Evolutionary conservation across 805 yeast species (phyloP).

Genomic region (Nakazawaea molendinolei): DNA sequence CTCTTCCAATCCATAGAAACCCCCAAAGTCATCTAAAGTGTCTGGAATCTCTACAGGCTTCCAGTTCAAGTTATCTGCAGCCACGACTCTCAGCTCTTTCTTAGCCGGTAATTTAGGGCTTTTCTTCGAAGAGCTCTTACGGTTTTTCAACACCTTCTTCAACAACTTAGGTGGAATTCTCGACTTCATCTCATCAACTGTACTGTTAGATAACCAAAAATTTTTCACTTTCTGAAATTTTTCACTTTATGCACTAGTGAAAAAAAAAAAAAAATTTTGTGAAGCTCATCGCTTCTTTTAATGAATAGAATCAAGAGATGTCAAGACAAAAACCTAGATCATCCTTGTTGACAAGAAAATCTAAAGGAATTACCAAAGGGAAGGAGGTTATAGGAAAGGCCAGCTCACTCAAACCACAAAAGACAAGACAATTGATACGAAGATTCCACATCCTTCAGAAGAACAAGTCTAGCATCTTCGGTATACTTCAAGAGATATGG

Average conservation of each 20-base stretch:
- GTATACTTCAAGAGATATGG: slow-evolving; percentile 20
- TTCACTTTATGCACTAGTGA: not conserved
- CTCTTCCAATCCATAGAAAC: slow-evolving; percentile 90
- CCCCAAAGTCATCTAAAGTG: slow-evolving; percentile 79
- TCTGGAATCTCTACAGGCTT: slow-evolving; percentile 77
- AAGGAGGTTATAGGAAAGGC: slow-evolving; percentile 28
- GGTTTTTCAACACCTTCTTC: slow-evolving; percentile 9
- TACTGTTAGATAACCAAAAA: not conserved
- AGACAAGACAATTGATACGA: slow-evolving; percentile 71
- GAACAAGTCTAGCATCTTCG: slow-evolving; percentile 36
- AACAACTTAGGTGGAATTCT: slow-evolving; percentile 6
- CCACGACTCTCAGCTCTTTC: slow-evolving; percentile 29
- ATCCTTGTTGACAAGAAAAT: slow-evolving; percentile 22
- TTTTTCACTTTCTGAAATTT: slow-evolving; percentile 4
- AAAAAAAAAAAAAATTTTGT: not conserved
- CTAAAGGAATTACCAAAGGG: slow-evolving; percentile 26
- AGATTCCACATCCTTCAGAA: slow-evolving; percentile 69
- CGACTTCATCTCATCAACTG: slow-evolving; percentile 9
- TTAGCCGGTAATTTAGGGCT: not conserved
- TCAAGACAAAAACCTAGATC: slow-evolving; percentile 15
- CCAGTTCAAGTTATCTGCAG: slow-evolving; percentile 60
- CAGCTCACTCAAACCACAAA: slow-evolving; percentile 52
- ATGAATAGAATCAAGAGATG: slow-evolving; percentile 1
- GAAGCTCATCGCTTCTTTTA: slow-evolving; percentile 4
- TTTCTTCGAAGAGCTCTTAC: slow-evolving; percentile 1